phyloP scores from a whole-genome alignment of 306 rosid genomes.

The Malus sylvestris region DNA sequence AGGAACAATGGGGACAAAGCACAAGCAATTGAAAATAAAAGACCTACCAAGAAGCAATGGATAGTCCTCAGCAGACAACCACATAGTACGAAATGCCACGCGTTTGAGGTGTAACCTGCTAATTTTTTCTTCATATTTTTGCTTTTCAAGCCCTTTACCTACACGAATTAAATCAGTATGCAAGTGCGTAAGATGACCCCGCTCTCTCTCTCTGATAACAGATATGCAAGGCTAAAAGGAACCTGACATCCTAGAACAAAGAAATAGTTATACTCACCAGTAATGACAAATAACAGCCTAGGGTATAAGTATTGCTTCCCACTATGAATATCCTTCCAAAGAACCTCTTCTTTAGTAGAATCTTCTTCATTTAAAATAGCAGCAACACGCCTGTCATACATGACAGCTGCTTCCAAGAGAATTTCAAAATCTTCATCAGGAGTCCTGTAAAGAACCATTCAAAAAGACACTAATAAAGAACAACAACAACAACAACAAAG shows the following conservation, averaged over 20 bases:
- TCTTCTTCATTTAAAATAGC: slow-evolving; percentile 81
- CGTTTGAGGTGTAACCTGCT: slow-evolving; percentile 72
- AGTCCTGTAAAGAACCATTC: slow-evolving; percentile 47
- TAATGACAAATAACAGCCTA: slow-evolving; percentile 77
- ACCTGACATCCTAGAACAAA: background rate
- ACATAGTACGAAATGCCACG: slow-evolving; percentile 93
- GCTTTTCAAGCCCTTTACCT: slow-evolving; percentile 96
- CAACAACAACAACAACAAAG: no score
- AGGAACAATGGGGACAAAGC: background rate
- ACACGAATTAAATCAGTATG: background rate
- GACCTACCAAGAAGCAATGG: slow-evolving; percentile 74
- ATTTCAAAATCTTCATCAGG: slow-evolving; percentile 89
- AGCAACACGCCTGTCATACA: slow-evolving; percentile 97
- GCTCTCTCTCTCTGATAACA: background rate
- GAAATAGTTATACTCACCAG: slow-evolving; percentile 36
- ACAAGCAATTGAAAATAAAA: background rate
- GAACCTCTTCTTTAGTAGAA: slow-evolving; percentile 59
- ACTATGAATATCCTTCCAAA: slow-evolving; percentile 63
- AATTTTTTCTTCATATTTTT: slow-evolving; percentile 75
- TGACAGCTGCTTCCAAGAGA: slow-evolving; percentile 94
- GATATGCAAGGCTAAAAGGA: background rate
- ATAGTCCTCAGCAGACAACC: slow-evolving; percentile 96
- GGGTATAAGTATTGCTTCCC: slow-evolving; percentile 73
- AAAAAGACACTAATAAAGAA: no score
- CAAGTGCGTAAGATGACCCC: slow-evolving; percentile 1